Percentiles rank a stretch among this genome's conserved stretches.
These are phyloP conservation scores for Blastocystis sp. DNA, from an alignment of 352 stramenopile species.

Conservation along the genomic window DNA sequence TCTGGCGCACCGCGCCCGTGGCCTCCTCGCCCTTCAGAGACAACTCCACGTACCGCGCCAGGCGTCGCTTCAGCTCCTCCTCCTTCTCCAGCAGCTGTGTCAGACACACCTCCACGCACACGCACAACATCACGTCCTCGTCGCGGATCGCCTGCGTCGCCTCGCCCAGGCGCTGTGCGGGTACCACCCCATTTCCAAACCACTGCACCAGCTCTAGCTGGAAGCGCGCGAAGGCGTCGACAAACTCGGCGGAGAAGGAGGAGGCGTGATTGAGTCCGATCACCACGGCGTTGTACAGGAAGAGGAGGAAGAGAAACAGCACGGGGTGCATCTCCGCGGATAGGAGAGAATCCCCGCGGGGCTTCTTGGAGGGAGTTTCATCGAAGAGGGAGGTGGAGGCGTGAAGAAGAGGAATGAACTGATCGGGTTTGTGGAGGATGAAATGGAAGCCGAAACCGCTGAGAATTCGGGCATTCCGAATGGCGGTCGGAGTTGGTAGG, in stretches of 20 bases:
- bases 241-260: background rate
- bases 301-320: background rate
- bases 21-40: background rate
- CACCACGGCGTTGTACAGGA: background rate
- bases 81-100: slow-evolving; percentile 52
- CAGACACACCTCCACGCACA: slow-evolving; percentile 33
- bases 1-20: background rate
- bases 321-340: no score
- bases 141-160: background rate
- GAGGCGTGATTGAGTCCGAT: background rate
- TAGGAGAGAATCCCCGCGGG: no score
- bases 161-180: background rate
- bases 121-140: background rate
- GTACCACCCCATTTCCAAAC: background rate
- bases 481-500: no score
- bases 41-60: background rate
- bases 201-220: background rate
- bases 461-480: no score
- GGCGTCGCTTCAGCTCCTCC: background rate
- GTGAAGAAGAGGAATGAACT: no score
- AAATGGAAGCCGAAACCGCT: no score
- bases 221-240: background rate
- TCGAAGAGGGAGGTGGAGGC: no score
- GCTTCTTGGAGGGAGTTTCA: no score
- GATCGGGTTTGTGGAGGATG: no score